phyloP scores from a whole-genome alignment of 1,139 yeast genomes.

The Zygosaccharomyces pseudobailii region DNA sequence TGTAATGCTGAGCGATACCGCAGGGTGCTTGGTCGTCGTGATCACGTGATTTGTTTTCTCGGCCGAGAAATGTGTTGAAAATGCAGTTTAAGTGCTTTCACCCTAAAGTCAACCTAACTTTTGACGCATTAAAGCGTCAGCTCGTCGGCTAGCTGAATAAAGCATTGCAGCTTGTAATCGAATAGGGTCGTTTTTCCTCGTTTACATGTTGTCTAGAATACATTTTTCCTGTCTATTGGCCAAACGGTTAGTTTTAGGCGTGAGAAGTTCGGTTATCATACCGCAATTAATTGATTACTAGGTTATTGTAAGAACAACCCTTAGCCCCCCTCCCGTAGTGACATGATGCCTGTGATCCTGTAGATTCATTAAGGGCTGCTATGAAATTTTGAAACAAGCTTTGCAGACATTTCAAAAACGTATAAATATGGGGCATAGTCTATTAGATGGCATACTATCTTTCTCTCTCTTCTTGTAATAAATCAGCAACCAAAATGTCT shows the following conservation, averaged over 20 bases:
- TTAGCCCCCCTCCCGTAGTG: neutral
- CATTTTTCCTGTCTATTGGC: neutral
- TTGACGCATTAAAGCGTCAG: neutral
- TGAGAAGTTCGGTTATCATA: neutral
- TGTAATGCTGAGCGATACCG: neutral
- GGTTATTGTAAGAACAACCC: neutral
- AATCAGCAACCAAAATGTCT: slow-evolving; percentile 10
- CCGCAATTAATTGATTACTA: neutral
- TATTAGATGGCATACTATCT: neutral
- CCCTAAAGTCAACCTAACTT: neutral
- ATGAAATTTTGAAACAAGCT: neutral
- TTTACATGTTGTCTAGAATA: neutral
- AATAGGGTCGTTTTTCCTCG: slow-evolving; percentile 1
- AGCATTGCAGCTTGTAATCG: slow-evolving; percentile 1
- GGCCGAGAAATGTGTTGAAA: neutral
- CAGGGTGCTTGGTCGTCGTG: too few species aligned
- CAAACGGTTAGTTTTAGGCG: too few species aligned
- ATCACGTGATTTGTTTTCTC: neutral
- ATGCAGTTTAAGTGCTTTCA: neutral
- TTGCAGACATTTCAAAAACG: neutral
- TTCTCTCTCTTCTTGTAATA: neutral
- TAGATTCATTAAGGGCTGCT: neutral
- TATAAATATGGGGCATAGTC: neutral
- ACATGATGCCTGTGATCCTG: neutral
- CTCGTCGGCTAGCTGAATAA: neutral